Percentiles rank a stretch among this genome's conserved stretches.
These are phyloP conservation scores for Gymnopilus junonius DNA, from an alignment of 768 basidiomycete species.

Conservation along the genomic window DNA sequence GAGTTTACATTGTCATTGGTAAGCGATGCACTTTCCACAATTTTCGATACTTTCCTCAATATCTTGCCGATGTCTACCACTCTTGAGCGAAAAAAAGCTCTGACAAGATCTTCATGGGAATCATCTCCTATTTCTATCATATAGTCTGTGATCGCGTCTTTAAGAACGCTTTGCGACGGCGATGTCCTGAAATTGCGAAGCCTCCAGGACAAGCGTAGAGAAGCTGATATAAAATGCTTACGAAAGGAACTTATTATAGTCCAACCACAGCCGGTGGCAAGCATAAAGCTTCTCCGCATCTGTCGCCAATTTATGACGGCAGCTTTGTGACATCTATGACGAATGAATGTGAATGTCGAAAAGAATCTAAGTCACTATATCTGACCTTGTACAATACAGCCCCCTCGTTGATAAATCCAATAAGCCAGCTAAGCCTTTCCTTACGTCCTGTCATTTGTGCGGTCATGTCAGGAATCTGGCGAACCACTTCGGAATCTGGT, in stretches of 20 bases:
- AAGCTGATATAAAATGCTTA: slow-evolving; percentile 34
- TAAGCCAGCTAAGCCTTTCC: slow-evolving; percentile 81
- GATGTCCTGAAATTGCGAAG: slow-evolving; percentile 44
- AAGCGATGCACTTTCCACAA: slow-evolving; percentile 47
- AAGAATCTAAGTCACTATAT: background rate
- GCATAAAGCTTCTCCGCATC: slow-evolving; percentile 91
- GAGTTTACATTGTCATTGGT: slow-evolving; percentile 46
- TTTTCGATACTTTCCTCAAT: slow-evolving; percentile 60
- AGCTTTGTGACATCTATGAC: slow-evolving; percentile 76
- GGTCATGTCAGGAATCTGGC: slow-evolving; percentile 78
- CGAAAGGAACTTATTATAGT: slow-evolving; percentile 70
- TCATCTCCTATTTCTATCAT: slow-evolving; percentile 63
- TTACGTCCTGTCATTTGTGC: slow-evolving; percentile 77
- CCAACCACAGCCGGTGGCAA: slow-evolving; percentile 80
- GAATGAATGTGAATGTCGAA: background rate
- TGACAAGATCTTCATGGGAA: slow-evolving; percentile 74
- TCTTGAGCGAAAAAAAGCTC: slow-evolving; percentile 82
- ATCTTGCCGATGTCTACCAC: slow-evolving; percentile 69
- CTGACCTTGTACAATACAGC: slow-evolving; percentile 74
- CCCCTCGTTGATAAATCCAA: slow-evolving; percentile 89
- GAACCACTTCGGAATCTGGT: slow-evolving; percentile 67
- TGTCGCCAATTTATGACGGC: slow-evolving; percentile 72
- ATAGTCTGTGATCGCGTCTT: slow-evolving; percentile 70
- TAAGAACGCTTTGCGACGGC: slow-evolving; percentile 63
- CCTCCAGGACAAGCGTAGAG: background rate